Evolutionary conservation across 1,284 basidiomycete species (phyloP), one percentile per base, ranked within the genome.

Genomic region (Ceratobasidium sp.): DNA sequence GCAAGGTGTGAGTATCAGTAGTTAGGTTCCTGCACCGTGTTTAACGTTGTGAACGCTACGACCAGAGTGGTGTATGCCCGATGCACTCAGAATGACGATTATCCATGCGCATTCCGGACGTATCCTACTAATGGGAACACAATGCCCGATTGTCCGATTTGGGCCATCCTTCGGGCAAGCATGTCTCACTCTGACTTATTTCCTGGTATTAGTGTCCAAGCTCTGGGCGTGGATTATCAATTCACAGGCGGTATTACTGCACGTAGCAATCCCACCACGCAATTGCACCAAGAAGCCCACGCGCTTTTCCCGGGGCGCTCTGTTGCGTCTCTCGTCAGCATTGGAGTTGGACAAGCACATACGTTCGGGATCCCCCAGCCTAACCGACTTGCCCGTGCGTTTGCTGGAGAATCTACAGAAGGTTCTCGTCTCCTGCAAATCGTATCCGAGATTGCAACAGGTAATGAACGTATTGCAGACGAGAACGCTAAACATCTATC

Each of bases 381-480:
- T 1, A 56, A 5, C 8, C 53, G 17, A 22, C 45, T 42, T n/a
- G n/a, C 8, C 12, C 31, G 40, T 17, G 32, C 35, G 0, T 32
- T 43, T 42, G 52, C 35, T 43, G n/a, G 34, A n/a, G n/a, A n/a
- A n/a, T n/a, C n/a, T n/a, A n/a, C n/a, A n/a, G 32, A 57, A 1
- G 8, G 15, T 42, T 0, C n/a, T 45, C 10, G 29, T 27, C 15
- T n/a, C n/a, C n/a, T n/a, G n/a, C n/a, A n/a, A n/a, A 40, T 29
- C 1, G 43, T 68, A 20, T 25, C 20, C 25, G 43, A 45, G 7
- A 57, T 68, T 17, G 52, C 53, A 6, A 55, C 52, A 5, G 65
- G 56, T 17, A 40, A 55, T 22, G 65, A 68, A 27, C 52, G 35
- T n/a, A 32, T 56, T 20, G 65, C 65, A n/a, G 38, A 55, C 20